Base-by-base conservation (phyloP, 495 filamentous ascomycete genomes). In the Talaromyces stipitatus region DNA sequence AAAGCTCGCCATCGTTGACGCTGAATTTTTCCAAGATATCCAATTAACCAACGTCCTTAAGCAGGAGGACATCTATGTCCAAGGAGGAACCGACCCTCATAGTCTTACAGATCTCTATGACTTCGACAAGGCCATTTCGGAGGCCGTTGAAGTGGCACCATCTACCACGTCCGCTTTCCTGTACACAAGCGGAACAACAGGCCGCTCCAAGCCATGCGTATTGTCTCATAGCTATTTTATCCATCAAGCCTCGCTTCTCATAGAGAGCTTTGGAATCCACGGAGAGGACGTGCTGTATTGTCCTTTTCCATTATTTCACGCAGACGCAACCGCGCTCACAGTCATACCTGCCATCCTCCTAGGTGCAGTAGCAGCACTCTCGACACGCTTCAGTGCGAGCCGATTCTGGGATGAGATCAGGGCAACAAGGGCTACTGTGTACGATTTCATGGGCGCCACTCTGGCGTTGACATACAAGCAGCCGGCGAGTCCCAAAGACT, bases 281-380 rank as follows among this genome's bases (percentile, higher is more conserved):
- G 47, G 23, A n/a, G 47, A 50, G 47, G 47, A 50, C 23, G 47
- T 50, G 24, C 47, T 50, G 24, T 50, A 50, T 24, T 50, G 47
- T 27, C 47, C 47, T 24, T 50, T 50, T 26, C 47, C 47, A 50
- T 26, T 50, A 26, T 50, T 50, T 24, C 47, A 50, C 47, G 47
- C 47, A 50, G 47, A 50, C 47, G 47, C 47, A 50, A 50, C 47
- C 23, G 47, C 47, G 66, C 47, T 50, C 47, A 50, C 47, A 27
- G 24, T 50, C n/a, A 29, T 50, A n/a, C 47, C 47, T 29, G 47
- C 47, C 47, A 50, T 50, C 24, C 47, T 50, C 47, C 47, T 50
- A 28, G 47, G 47, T 16, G 47, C 47, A 50, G 47, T 50, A 29
- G 47, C 47, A 29, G 47, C 47, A 28, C 47, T 50, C 24, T 50